These are phyloP conservation scores for Arabidopsis arenosa DNA, from an alignment of 345 rosid species.

Conservation along the genomic window DNA sequence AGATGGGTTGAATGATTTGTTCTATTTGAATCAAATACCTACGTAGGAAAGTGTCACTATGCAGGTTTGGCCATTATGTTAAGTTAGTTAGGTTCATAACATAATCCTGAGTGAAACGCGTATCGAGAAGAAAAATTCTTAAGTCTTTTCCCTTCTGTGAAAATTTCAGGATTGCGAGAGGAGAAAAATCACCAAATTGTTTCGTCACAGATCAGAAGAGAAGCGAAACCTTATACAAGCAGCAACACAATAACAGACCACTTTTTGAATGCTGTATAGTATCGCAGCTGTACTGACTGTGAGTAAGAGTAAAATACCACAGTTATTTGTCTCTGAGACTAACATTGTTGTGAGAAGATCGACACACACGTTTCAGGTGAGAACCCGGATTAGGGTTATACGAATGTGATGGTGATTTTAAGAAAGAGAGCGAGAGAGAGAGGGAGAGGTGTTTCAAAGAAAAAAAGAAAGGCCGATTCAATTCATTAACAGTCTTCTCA, in stretches of 20 bases:
- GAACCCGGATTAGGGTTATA: conserved; percentile 10
- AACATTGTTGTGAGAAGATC: conserved; percentile 18
- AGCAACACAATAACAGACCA: conserved; percentile 45
- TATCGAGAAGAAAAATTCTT: not conserved
- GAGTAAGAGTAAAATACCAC: conserved; percentile 23
- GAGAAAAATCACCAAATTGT: conserved; percentile 75
- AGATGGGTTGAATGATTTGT: not conserved
- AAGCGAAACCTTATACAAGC: conserved; percentile 47
- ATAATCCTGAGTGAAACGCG: not conserved
- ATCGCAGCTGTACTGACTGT: conserved; percentile 9
- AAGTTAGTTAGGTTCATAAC: not conserved
- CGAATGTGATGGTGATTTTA: conserved; percentile 21
- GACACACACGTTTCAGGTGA: conserved; percentile 21
- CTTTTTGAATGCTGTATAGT: conserved; percentile 18
- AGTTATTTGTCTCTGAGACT: not conserved
- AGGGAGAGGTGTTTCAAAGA: not conserved
- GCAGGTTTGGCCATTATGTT: not conserved
- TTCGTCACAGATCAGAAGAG: conserved; percentile 77
- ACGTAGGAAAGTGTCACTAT: not conserved
- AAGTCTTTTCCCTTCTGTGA: not conserved
- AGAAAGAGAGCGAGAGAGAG: not conserved
- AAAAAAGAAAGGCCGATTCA: conserved; percentile 3
- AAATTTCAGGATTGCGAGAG: conserved; percentile 83
- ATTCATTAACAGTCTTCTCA: not conserved
- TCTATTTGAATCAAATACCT: not conserved